Conservation (phyloP, 371 early-diverging fungal genomes). For the Mucor piriformis region DNA sequence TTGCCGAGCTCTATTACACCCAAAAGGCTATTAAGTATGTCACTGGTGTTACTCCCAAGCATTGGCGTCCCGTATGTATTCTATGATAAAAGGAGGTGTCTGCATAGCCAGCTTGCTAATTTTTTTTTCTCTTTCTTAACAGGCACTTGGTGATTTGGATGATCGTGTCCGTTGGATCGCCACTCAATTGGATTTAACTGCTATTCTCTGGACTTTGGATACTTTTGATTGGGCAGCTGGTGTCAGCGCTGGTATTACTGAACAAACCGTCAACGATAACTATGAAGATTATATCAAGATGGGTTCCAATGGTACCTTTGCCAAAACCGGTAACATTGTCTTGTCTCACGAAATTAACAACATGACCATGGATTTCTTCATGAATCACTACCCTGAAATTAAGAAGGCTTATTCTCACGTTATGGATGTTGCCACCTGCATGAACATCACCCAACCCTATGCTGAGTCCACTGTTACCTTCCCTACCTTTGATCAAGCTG, state of each 20-base stretch:
- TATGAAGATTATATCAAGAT: constrained; percentile 40
- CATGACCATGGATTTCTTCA: constrained; percentile 44
- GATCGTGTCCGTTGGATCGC: constrained; percentile 56
- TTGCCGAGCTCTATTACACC: constrained; percentile 59
- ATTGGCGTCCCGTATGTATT: constrained; percentile 54
- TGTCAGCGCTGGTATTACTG: constrained; percentile 25
- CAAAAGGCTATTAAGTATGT: constrained; percentile 54
- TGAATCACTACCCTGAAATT: constrained; percentile 44
- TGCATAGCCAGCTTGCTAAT: constrained; percentile 3
- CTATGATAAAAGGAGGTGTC: background rate
- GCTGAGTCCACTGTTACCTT: constrained; percentile 36
- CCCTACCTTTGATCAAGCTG: constrained; percentile 28
- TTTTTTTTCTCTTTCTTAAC: background rate
- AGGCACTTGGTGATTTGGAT: constrained; percentile 51
- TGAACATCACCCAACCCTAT: constrained; percentile 51
- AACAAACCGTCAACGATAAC: constrained; percentile 26
- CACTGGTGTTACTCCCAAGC: constrained; percentile 53
- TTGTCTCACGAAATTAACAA: constrained; percentile 51
- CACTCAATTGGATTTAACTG: constrained; percentile 43
- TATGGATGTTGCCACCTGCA: constrained; percentile 49
- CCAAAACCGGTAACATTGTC: constrained; percentile 40
- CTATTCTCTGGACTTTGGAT: constrained; percentile 48
- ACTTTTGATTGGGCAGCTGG: constrained; percentile 47
- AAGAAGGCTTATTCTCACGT: constrained; percentile 41
- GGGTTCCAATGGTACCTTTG: constrained; percentile 45